Evolutionary conservation across 331 rosid genomes (phyloP).

Genomic region (Pyrus hybrid): DNA sequence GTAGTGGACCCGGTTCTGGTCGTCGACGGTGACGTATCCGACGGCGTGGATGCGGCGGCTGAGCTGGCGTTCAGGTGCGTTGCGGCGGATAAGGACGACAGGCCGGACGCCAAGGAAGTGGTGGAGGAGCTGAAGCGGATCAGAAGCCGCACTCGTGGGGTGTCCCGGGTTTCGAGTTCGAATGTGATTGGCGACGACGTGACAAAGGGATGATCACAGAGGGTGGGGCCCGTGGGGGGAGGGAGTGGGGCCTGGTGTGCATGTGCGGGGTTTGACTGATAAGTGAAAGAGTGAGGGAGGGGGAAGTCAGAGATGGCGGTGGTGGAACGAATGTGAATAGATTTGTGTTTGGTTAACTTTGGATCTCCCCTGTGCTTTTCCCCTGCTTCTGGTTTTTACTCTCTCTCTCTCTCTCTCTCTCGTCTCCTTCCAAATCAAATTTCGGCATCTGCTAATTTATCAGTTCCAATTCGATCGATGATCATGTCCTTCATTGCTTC

Average conservation of each 20-base stretch:
- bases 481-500: too few relatives aligned
- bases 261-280: slow-evolving; percentile 47
- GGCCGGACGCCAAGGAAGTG: slow-evolving; percentile 80
- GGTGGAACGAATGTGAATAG: background rate
- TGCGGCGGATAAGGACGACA: slow-evolving; percentile 85
- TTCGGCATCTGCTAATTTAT: too few relatives aligned
- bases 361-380: background rate
- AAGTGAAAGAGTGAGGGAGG: background rate
- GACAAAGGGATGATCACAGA: slow-evolving; percentile 14
- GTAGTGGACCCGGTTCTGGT: slow-evolving; percentile 66
- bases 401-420: background rate
- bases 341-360: background rate
- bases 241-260: slow-evolving; percentile 6
- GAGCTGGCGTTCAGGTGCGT: slow-evolving; percentile 95
- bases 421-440: too few relatives aligned
- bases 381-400: background rate
- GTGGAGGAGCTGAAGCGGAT: slow-evolving; percentile 68
- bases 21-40: slow-evolving; percentile 18
- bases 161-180: slow-evolving; percentile 11
- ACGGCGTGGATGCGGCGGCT: slow-evolving; percentile 50
- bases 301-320: background rate
- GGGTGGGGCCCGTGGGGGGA: background rate
- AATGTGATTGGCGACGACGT: slow-evolving; percentile 22
- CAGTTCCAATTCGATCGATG: too few relatives aligned
- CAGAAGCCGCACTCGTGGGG: slow-evolving; percentile 29